Conservation (phyloP, 805 yeast species). For the Nakazawaea molendinolei region DNA sequence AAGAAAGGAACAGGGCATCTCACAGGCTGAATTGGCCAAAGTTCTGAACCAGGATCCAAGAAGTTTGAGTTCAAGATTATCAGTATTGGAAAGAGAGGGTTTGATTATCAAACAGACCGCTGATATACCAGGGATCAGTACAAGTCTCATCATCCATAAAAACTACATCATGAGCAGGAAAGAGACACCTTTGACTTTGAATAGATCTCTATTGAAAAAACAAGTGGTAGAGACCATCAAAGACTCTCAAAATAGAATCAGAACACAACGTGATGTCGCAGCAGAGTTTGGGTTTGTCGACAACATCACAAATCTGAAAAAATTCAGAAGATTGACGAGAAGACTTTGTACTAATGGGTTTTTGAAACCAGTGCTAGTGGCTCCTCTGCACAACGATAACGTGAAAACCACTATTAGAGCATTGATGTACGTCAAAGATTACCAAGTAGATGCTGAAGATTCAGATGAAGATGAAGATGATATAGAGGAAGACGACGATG, state of each 20-base stretch:
- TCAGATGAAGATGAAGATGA: conserved; percentile 20
- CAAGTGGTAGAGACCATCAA: conserved; percentile 43
- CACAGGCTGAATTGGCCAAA: conserved; percentile 48
- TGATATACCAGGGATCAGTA: conserved; percentile 39
- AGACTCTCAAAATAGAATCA: conserved; percentile 50
- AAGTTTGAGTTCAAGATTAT: conserved; percentile 58
- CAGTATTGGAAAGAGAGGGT: conserved; percentile 42
- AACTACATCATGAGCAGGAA: conserved; percentile 26
- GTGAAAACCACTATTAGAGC: conserved; percentile 43
- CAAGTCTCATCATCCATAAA: conserved; percentile 46
- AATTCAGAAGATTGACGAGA: conserved; percentile 36
- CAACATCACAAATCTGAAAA: conserved; percentile 25
- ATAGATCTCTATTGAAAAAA: conserved; percentile 16
- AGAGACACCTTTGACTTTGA: conserved; percentile 9
- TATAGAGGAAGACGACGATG: conserved; percentile 4
- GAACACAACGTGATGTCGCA: conserved; percentile 56
- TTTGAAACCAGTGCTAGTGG: conserved; percentile 46
- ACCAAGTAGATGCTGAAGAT: conserved; percentile 18
- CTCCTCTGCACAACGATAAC: conserved; percentile 12
- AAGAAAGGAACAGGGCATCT: conserved; percentile 48
- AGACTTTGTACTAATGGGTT: conserved; percentile 38
- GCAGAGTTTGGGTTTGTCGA: conserved; percentile 47
- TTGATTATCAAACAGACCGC: conserved; percentile 35
- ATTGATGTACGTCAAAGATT: conserved; percentile 35
- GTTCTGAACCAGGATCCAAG: conserved; percentile 65